Percentiles rank a stretch among this genome's conserved stretches.
Conservation (phyloP, 2,329 filamentous ascomycete species). For the Aspergillus phoenicis region DNA sequence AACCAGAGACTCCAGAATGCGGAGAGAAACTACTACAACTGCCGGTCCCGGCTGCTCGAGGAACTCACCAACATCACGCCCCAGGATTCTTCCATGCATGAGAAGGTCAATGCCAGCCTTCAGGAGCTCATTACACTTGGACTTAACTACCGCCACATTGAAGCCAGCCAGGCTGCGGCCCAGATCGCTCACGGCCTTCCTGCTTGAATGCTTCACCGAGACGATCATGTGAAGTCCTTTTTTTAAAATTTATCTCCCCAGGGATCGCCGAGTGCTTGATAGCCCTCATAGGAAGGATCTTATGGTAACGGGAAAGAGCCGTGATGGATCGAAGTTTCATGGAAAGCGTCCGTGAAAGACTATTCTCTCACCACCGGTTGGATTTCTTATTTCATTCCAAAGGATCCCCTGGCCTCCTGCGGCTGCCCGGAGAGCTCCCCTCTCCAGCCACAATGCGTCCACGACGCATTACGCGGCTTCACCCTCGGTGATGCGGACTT, state of each 20-base stretch:
- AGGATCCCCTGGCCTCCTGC: not conserved
- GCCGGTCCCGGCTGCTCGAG: slow-evolving; percentile 42
- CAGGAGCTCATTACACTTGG: slow-evolving; percentile 48
- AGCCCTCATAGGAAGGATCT: slow-evolving; percentile 2
- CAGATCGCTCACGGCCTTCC: slow-evolving; percentile 38
- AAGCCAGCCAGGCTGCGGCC: slow-evolving; percentile 44
- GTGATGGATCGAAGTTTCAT: not conserved
- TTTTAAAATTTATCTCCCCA: not conserved
- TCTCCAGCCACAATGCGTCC: not conserved
- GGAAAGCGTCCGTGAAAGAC: not conserved
- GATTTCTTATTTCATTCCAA: slow-evolving; percentile 3
- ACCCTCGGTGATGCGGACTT: not conserved
- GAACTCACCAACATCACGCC: slow-evolving; percentile 44
- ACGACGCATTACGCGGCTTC: not conserved
- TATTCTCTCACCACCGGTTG: not conserved
- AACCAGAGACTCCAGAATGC: slow-evolving; percentile 46
- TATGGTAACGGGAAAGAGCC: not conserved
- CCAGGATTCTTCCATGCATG: slow-evolving; percentile 45
- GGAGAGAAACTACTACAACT: slow-evolving; percentile 46
- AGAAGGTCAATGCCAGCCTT: slow-evolving; percentile 48
- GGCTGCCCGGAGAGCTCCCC: not conserved
- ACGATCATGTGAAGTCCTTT: not conserved
- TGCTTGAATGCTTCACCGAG: slow-evolving; percentile 29
- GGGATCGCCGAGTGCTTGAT: not conserved
- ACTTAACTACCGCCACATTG: slow-evolving; percentile 46